Conservation (phyloP, 2,329 filamentous ascomycete species). For the Trichothecium sympodiale region DNA sequence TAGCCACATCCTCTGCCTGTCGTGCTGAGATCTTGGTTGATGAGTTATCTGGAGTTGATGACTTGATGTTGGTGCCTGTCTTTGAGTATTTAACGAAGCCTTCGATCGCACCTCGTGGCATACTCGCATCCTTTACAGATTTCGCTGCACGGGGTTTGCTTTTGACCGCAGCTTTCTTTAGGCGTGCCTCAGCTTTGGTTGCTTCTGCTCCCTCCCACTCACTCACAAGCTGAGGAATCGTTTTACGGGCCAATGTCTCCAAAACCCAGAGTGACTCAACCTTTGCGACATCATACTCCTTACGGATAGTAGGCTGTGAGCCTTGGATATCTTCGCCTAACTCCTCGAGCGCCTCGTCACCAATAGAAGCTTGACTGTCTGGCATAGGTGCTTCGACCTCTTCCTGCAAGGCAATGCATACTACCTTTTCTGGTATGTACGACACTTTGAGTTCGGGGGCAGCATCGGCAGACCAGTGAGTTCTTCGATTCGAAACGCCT, state of each 20-base stretch:
- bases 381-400: conserved; percentile 54
- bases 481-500: conserved; percentile 55
- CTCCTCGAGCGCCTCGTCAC: conserved; percentile 43
- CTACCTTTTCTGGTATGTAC: conserved; percentile 64
- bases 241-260: conserved; percentile 19
- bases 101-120: conserved; percentile 24
- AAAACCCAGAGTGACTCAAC: conserved; percentile 37
- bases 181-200: conserved; percentile 12
- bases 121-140: conserved; percentile 8
- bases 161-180: conserved; percentile 11
- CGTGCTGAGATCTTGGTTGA: conserved; percentile 3
- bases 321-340: conserved; percentile 10
- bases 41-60: conserved; percentile 2
- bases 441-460: conserved; percentile 68
- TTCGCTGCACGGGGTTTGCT: conserved; percentile 8
- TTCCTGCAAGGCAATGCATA: conserved; percentile 62
- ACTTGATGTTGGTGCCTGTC: conserved; percentile 1
- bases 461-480: conserved; percentile 64
- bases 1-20: conserved; percentile 3
- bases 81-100: conserved; percentile 31
- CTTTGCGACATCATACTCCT: conserved; percentile 52
- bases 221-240: conserved; percentile 13
- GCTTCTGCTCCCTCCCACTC: conserved; percentile 15
- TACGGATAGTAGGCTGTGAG: conserved; percentile 13
- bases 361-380: conserved; percentile 47